phyloP scores from a whole-genome alignment of 2,329 filamentous ascomycete species.

The Xylariaceae sp. region DNA sequence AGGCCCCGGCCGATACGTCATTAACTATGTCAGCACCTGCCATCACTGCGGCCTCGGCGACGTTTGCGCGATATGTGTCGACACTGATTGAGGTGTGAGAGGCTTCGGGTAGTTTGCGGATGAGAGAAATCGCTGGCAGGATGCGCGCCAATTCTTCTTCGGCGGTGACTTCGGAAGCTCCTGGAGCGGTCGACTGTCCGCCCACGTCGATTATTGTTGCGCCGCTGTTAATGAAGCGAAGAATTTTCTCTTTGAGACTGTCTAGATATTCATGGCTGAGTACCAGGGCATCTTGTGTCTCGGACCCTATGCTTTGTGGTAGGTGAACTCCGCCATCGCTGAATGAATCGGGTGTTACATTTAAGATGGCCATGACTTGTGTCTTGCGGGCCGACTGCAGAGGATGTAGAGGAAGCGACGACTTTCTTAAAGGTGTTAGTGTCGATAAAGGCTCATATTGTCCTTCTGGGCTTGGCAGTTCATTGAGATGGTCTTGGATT shows the following conservation, averaged over 20 bases:
- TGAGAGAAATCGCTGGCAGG: constrained; percentile 70
- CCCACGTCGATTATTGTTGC: constrained; percentile 88
- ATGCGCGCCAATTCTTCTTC: constrained; percentile 75
- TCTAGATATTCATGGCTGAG: too few relatives aligned
- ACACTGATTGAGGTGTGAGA: constrained; percentile 71
- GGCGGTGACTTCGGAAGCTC: constrained; percentile 62
- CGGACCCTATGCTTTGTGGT: constrained; percentile 19
- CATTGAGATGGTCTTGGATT: constrained; percentile 57
- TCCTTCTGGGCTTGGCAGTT: constrained; percentile 42
- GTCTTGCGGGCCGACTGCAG: constrained; percentile 59
- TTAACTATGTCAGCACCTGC: constrained; percentile 92
- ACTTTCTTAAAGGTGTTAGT: constrained; percentile 51
- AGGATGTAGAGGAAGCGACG: constrained; percentile 54
- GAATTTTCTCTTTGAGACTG: constrained; percentile 57
- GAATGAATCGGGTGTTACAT: constrained; percentile 94
- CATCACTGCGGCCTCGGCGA: constrained; percentile 70
- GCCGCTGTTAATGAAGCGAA: constrained; percentile 60
- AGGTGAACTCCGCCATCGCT: constrained; percentile 75
- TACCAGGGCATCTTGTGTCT: constrained; percentile 2
- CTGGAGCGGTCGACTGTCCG: constrained; percentile 86
- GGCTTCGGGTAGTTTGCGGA: constrained; percentile 63
- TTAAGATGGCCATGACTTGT: constrained; percentile 88
- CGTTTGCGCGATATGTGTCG: constrained; percentile 85
- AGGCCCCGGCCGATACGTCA: constrained; percentile 78
- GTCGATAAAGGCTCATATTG: constrained; percentile 49